Conservation (phyloP, 495 filamentous ascomycete species). For the Aspergillus sparsus region DNA sequence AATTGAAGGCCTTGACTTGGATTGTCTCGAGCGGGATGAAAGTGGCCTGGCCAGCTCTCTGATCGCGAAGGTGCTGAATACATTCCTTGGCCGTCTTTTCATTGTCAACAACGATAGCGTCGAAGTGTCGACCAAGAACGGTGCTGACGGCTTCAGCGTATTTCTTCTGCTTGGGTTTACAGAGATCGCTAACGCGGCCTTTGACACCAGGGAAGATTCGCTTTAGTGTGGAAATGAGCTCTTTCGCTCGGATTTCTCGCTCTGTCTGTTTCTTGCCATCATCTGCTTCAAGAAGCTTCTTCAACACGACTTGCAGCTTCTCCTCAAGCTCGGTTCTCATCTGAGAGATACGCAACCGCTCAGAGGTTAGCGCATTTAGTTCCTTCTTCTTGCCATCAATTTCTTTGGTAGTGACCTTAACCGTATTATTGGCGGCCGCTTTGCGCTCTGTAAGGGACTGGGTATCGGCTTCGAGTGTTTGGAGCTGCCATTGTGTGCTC, state of each 20-base stretch:
- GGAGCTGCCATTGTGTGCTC: slow-evolving; percentile 66
- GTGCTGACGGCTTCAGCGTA: slow-evolving; percentile 90
- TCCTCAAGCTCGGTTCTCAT: slow-evolving; percentile 86
- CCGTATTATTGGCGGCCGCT: slow-evolving; percentile 54
- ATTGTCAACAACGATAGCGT: slow-evolving; percentile 93
- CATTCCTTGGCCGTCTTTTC: slow-evolving; percentile 93
- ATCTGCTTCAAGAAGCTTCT: slow-evolving; percentile 77
- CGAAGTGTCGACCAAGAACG: slow-evolving; percentile 88
- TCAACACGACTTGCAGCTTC: slow-evolving; percentile 77
- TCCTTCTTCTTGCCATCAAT: slow-evolving; percentile 90
- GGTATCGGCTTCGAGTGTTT: slow-evolving; percentile 73
- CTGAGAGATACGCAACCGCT: slow-evolving; percentile 75
- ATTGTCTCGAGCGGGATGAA: slow-evolving; percentile 97
- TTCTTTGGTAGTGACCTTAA: slow-evolving; percentile 69
- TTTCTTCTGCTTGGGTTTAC: slow-evolving; percentile 94
- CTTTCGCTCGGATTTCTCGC: slow-evolving; percentile 72
- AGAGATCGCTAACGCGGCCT: slow-evolving; percentile 86
- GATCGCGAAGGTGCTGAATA: slow-evolving; percentile 90
- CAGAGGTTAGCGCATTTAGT: slow-evolving; percentile 79
- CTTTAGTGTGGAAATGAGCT: slow-evolving; percentile 81
- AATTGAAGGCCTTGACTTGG: slow-evolving; percentile 84
- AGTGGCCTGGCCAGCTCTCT: slow-evolving; percentile 78
- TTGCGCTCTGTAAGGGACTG: slow-evolving; percentile 67
- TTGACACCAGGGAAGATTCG: slow-evolving; percentile 90
- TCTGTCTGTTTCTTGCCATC: slow-evolving; percentile 81